These are phyloP conservation scores for Setomelanomma holmii DNA, from an alignment of 2,329 filamentous ascomycete genomes.

Conservation along the genomic window DNA sequence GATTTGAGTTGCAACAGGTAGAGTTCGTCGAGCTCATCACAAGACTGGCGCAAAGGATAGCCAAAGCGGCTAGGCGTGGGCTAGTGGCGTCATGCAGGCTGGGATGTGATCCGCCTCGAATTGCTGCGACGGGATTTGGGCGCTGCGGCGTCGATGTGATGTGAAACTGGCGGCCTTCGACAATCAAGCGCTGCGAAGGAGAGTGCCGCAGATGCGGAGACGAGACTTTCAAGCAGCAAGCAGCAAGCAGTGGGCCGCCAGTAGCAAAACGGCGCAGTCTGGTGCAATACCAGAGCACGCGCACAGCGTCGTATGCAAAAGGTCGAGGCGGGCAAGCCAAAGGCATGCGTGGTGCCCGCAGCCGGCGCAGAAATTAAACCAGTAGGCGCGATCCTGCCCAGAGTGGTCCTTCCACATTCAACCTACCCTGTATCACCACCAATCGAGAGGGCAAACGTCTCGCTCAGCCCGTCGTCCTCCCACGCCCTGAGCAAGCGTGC, in stretches of 20 bases:
- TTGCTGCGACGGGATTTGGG: background rate
- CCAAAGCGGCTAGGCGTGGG: slow-evolving; percentile 16
- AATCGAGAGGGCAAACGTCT: too few species aligned
- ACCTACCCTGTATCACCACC: too few species aligned
- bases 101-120: slow-evolving; percentile 1
- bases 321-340: background rate
- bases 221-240: background rate
- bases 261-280: background rate
- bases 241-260: background rate
- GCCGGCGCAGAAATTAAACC: too few species aligned
- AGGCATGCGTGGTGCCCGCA: too few species aligned
- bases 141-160: background rate
- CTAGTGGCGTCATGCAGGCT: slow-evolving; percentile 13
- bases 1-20: background rate
- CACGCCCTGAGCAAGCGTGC: too few species aligned
- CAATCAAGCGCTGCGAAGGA: background rate
- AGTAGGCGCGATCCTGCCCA: too few species aligned
- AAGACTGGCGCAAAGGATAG: slow-evolving; percentile 16
- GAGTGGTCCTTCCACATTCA: too few species aligned
- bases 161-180: background rate
- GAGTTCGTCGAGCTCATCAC: slow-evolving; percentile 5
- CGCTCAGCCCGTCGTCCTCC: too few species aligned
- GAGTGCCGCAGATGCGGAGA: background rate
- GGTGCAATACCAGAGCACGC: background rate
- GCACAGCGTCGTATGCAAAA: background rate